Evolutionary conservation across 805 yeast species (phyloP).

Genomic region (Soucietia sequanensis): DNA sequence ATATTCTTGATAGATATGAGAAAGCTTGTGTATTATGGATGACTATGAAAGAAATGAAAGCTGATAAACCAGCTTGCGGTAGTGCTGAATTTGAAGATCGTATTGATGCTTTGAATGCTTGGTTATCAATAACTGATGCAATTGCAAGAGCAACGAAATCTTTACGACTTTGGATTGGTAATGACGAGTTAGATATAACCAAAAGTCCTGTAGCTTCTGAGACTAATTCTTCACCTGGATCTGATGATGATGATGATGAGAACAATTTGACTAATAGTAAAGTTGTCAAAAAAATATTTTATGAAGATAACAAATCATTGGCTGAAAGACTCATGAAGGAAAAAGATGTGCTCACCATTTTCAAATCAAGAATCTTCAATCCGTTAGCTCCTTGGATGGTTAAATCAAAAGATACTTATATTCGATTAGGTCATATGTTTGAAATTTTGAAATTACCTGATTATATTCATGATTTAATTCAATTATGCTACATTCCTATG

Average conservation of each 20-base stretch:
- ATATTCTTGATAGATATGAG: constrained; percentile 59
- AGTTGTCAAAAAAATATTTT: constrained; percentile 37
- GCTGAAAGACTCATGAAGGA: constrained; percentile 84
- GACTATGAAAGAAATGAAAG: constrained; percentile 71
- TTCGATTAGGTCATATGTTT: constrained; percentile 59
- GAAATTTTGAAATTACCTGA: constrained; percentile 72
- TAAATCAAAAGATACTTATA: constrained; percentile 72
- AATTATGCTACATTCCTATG: constrained; percentile 73
- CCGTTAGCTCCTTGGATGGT: constrained; percentile 79
- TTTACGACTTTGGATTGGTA: constrained; percentile 79
- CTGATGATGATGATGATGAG: constrained; percentile 1
- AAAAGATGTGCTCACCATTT: constrained; percentile 69
- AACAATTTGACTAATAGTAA: constrained; percentile 8
- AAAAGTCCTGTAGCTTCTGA: constrained; percentile 27
- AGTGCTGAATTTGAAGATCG: constrained; percentile 61
- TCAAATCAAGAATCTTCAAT: constrained; percentile 63
- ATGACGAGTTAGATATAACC: constrained; percentile 68
- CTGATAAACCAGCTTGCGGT: constrained; percentile 71
- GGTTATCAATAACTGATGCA: constrained; percentile 75
- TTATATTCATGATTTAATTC: constrained; percentile 61
- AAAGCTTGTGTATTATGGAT: constrained; percentile 77
- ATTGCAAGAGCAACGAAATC: constrained; percentile 60
- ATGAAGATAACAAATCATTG: constrained; percentile 63
- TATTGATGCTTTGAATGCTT: constrained; percentile 76
- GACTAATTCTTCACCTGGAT: constrained; percentile 8